Conservation (phyloP, 78 protist species). For the Dictyostelium discoideum region DNA sequence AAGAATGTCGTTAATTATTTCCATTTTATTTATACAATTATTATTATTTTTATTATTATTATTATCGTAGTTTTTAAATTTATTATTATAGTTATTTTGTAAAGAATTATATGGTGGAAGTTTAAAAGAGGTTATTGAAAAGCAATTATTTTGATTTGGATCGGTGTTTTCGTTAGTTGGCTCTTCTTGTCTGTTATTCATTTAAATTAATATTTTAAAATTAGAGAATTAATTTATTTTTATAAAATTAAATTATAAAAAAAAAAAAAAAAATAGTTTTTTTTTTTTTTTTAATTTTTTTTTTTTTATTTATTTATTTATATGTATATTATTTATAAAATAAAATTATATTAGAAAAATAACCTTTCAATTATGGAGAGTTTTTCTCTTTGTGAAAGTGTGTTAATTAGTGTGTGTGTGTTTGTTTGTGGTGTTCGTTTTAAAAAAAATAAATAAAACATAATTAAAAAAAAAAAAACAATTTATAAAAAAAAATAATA, state of each 20-base stretch:
- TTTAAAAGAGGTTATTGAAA: background rate
- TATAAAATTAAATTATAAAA: background rate
- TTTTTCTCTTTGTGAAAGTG: background rate
- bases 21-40: background rate
- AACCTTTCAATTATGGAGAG: conserved; percentile 11
- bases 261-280: background rate
- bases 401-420: background rate
- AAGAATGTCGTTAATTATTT: background rate
- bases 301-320: too few relatives aligned
- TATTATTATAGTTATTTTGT: background rate
- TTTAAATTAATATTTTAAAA: background rate
- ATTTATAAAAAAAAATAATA: background rate
- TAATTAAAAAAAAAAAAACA: background rate
- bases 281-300: background rate
- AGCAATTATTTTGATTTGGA: background rate
- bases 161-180: background rate
- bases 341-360: background rate
- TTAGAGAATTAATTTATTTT: background rate
- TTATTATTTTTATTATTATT: background rate
- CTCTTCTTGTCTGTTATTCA: background rate
- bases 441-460: background rate
- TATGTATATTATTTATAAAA: background rate
- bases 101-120: background rate
- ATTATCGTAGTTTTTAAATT: background rate
- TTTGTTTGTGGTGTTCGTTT: background rate